Percentiles rank a stretch among this genome's conserved stretches.
phyloP scores from a whole-genome alignment of 192 early-diverging fungal genomes.

The Tieghemiomyces parasiticus region DNA sequence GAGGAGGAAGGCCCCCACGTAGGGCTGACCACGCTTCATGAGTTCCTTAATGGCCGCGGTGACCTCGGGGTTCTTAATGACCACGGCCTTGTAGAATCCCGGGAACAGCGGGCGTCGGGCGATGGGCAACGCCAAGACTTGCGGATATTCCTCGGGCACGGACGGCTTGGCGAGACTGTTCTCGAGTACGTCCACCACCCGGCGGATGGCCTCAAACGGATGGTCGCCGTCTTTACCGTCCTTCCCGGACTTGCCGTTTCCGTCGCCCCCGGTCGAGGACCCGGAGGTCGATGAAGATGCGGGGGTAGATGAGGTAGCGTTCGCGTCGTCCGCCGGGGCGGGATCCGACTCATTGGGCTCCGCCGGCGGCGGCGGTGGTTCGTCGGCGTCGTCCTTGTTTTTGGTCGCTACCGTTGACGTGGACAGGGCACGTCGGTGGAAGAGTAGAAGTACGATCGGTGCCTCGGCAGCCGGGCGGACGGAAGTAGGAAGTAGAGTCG shows the following conservation, averaged over 20 bases:
- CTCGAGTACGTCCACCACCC: constrained; percentile 43
- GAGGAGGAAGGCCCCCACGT: constrained; percentile 86
- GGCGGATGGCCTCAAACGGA: constrained; percentile 23
- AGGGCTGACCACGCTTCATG: constrained; percentile 86
- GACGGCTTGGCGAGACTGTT: constrained; percentile 54
- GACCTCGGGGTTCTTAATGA: constrained; percentile 87
- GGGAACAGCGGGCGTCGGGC: constrained; percentile 88
- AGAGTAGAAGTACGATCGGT: no score
- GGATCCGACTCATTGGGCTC: no score
- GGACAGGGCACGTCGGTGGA: no score
- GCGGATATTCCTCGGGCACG: constrained; percentile 85
- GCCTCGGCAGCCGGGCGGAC: no score
- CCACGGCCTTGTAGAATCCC: constrained; percentile 95
- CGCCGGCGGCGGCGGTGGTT: no score
- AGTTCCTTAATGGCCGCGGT: constrained; percentile 85
- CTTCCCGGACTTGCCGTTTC: background rate
- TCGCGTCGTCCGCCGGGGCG: no score
- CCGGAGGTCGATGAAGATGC: no score
- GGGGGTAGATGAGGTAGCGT: no score
- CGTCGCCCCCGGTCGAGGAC: no score
- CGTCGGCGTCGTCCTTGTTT: no score
- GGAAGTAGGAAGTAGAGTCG: no score
- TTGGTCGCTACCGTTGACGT: no score
- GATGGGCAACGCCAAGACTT: constrained; percentile 86
- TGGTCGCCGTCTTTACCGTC: constrained; percentile 8